Base-by-base conservation (phyloP, 257 asterid genomes). In the Catharanthus roseus region DNA sequence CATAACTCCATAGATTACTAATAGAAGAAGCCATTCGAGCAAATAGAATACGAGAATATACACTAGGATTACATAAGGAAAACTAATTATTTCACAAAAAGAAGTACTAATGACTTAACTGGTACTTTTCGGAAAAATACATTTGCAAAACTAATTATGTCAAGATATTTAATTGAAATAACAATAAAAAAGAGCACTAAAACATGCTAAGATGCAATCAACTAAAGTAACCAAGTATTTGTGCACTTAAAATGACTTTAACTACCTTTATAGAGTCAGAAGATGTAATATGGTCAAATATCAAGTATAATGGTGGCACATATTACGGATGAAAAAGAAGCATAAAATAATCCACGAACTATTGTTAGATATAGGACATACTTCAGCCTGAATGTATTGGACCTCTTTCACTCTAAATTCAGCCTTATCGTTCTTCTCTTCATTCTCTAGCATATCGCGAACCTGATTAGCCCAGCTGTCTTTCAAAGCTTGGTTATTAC, bases 351-450 rank as follows among this genome's bases (percentile, higher is more conserved):
- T 61, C 73, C 18, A 31, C 47, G 26, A 49, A 54, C 41, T 47
- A 31, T 15, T n/a, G 21, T 49, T 18, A 49, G 28, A 15, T 21
- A 66, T 67, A 69, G 45, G 71, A 70, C 81, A 68, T 86, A 95
- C 99, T 77, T 95, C 97, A 63, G 99, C 99, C 84, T 91, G 99
- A 72, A 91, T 95, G 73, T 95, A 95, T 78, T 95, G 99, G 78
- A 95, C 96, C 83, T 95, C 99, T 91, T 95, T 91, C 80, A 95
- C 99, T 75, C 75, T 84, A 80, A 95, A 95, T 81, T 91, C 97
- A 69, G 99, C 97, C 74, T 88, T 82, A 70, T 89, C 96, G 70
- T 88, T 87, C 81, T 87, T 95, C 85, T 89, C 97, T 83, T 95
- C 99, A 26, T 80, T 89, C 87, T 89, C 89, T 36, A 95, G 83